Conservation (phyloP, 495 filamentous ascomycete genomes). For the Xylaria venustula region DNA sequence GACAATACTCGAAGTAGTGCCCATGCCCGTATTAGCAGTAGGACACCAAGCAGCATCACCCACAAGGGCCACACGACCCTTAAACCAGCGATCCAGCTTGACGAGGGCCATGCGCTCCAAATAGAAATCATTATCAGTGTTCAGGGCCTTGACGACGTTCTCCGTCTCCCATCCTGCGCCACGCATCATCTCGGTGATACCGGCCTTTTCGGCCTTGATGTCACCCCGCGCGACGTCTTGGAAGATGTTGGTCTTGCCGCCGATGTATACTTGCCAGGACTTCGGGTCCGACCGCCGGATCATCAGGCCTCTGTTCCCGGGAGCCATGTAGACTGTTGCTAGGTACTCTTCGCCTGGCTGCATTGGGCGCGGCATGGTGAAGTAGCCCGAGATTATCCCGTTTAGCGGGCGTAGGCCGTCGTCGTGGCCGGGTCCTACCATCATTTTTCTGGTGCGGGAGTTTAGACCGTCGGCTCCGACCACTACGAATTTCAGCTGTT, state of each 20-base stretch:
- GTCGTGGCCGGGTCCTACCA: constrained; percentile 27
- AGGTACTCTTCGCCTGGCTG: constrained; percentile 34
- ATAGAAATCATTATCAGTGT: constrained; percentile 48
- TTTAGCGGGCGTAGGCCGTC: constrained; percentile 30
- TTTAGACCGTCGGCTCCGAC: constrained; percentile 50
- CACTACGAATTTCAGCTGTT: constrained; percentile 13
- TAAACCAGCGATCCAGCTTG: constrained; percentile 37
- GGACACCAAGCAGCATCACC: constrained; percentile 56
- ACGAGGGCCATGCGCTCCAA: constrained; percentile 44
- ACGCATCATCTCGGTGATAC: constrained; percentile 34
- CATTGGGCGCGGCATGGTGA: constrained; percentile 35
- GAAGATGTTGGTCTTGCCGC: constrained; percentile 26
- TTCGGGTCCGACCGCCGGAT: constrained; percentile 37
- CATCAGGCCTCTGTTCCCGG: constrained; percentile 37
- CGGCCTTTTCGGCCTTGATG: constrained; percentile 39
- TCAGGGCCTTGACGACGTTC: constrained; percentile 38
- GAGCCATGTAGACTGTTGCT: constrained; percentile 33
- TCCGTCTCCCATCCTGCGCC: constrained; percentile 46
- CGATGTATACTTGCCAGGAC: constrained; percentile 39
- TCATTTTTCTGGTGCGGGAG: constrained; percentile 44
- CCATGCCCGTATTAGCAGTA: constrained; percentile 47
- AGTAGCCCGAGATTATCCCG: constrained; percentile 34
- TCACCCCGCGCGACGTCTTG: constrained; percentile 27
- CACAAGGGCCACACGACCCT: constrained; percentile 43
- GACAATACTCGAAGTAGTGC: constrained; percentile 44